Base-by-base conservation (phyloP, 768 basidiomycete genomes). In the Pulveroboletus sp. region DNA sequence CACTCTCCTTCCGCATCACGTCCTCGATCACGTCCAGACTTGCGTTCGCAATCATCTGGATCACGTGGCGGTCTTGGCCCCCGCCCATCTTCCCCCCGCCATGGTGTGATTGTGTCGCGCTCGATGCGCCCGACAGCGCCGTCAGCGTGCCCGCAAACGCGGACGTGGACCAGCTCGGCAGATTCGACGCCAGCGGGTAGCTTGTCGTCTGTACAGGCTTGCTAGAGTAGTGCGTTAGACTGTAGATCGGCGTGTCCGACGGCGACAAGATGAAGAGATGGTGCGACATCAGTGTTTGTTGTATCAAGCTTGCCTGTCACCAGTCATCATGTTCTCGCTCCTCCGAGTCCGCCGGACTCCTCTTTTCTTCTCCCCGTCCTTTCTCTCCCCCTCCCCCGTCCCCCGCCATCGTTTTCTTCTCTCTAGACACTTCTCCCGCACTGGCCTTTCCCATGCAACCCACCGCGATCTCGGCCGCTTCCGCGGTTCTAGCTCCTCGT, bases 21-120 rank as follows among this genome's bases (percentile, higher is more conserved):
- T 99, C 96, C 62, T 99, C 96, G 51, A 99, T 82, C 60, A 85
- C 83, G 71, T 99, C 96, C 68, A 99, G 72, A 61, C 90, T 93
- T 43, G 92, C 93, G 68, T 98, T 95, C 19, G 94, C 95, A 63
- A 98, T 93, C 90, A 99, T 96, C 75, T 98, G 95, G 61, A 94
- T 89, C 51, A 99, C 91, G 78, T 96, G 93, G 45, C 89, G 76
- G 63, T 91, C 88, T 69, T 86, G 86, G 13, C 86, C 90, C 6
- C 87, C 86, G 11, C 86, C 89, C 68, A 88, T 81, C 57, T 80
- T 75, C 29, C 79, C 79, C 11, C 73, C 75, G 16, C 81, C 83
- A 54, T 83, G 81, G 56, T 72, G 70, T 29, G 74, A 60, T 60
- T 89, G 85, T 5, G 79, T 79, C 20, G 86, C 79, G 61, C 82